These are phyloP conservation scores for Fistulifera pelliculosa DNA, from an alignment of 108 stramenopile species.

Conservation along the genomic window DNA sequence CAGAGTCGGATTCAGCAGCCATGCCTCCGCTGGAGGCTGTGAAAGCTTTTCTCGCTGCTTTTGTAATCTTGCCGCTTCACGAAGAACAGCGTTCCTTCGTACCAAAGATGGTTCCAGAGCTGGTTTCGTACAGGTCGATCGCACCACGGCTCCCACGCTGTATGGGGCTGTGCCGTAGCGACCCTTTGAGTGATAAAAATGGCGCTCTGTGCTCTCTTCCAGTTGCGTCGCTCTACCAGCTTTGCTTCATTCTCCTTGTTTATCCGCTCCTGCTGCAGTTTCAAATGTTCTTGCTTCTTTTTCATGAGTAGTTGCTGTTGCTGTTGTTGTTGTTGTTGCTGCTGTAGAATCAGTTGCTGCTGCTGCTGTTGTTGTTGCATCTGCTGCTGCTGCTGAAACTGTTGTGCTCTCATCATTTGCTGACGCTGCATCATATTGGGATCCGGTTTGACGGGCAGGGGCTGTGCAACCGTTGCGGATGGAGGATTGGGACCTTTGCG, in stretches of 20 bases:
- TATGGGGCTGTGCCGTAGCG: constrained; percentile 1
- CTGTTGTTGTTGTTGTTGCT: constrained; percentile 11
- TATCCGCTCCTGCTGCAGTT: constrained; percentile 6
- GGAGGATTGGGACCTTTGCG: constrained; percentile 11
- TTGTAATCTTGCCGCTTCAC: constrained; percentile 9
- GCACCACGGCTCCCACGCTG: constrained; percentile 17
- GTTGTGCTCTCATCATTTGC: constrained; percentile 11
- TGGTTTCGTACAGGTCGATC: constrained; percentile 10
- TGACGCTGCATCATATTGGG: background rate
- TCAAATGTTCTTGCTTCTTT: constrained; percentile 18
- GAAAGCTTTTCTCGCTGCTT: constrained; percentile 2
- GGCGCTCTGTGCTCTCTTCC: constrained; percentile 42
- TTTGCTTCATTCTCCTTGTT: constrained; percentile 2
- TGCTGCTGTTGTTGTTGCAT: constrained; percentile 14
- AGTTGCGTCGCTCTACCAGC: constrained; percentile 15
- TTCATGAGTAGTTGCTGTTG: constrained; percentile 13
- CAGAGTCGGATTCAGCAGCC: constrained; percentile 4
- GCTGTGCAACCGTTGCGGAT: too few species aligned
- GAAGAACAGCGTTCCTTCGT: constrained; percentile 1
- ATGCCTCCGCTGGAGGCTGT: constrained; percentile 11
- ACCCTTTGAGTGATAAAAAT: constrained; percentile 37
- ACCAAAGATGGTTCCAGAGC: constrained; percentile 2
- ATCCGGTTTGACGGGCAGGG: too few species aligned
- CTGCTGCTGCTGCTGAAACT: constrained; percentile 20
- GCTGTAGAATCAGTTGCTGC: constrained; percentile 8